A percentile compares a stretch with the other conserved stretches of the same genome.
Conservation (phyloP, 345 rosid species). For the Isatis tinctoria region DNA sequence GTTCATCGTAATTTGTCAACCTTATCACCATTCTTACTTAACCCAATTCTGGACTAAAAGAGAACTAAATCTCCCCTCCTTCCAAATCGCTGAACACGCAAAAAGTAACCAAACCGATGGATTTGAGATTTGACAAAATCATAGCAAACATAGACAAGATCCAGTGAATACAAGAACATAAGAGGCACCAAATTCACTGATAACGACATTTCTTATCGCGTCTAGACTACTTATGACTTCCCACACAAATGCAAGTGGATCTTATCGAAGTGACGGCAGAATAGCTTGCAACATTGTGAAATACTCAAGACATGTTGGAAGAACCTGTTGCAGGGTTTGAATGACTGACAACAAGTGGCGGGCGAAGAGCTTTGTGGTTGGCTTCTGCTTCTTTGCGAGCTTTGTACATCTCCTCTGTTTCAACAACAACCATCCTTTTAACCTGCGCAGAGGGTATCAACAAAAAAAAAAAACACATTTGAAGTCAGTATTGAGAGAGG, state of each 20-base stretch:
- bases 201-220: background rate
- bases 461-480: background rate
- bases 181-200: background rate
- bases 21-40: background rate
- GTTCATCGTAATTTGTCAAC: background rate
- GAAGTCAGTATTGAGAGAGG: background rate
- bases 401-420: conserved; percentile 75
- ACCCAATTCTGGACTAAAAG: background rate
- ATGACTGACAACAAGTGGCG: conserved; percentile 57
- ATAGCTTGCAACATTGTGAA: conserved; percentile 17
- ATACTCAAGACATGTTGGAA: conserved; percentile 31
- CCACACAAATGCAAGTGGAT: conserved; percentile 3
- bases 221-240: conserved; percentile 17
- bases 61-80: background rate
- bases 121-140: background rate
- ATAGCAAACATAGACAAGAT: background rate
- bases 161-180: conserved; percentile 2
- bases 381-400: conserved; percentile 64
- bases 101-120: background rate
- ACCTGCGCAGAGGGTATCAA: conserved; percentile 37
- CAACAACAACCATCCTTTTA: conserved; percentile 67
- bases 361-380: conserved; percentile 52
- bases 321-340: conserved; percentile 37
- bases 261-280: background rate
- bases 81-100: background rate